Percentiles rank a stretch among this genome's conserved stretches.
Conservation (phyloP, 140 eudicot genomes). For the Anethum foeniculum region DNA sequence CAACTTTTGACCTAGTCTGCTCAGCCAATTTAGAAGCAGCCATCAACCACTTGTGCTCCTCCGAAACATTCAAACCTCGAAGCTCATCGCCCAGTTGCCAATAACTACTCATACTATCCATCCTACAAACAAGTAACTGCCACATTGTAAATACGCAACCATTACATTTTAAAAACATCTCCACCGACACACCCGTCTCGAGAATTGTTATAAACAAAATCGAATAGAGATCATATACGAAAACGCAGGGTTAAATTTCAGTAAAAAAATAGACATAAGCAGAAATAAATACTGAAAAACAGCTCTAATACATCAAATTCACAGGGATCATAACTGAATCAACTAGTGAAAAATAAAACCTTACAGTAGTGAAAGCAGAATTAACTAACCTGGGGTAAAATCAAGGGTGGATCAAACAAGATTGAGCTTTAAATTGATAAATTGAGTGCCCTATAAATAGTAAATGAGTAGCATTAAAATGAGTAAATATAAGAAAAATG, state of each 20-base stretch:
- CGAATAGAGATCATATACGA: not conserved
- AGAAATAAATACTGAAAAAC: not conserved
- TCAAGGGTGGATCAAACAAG: not conserved
- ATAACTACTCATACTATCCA: slow-evolving; percentile 71
- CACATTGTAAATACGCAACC: not conserved
- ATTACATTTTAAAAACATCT: too few relatives aligned
- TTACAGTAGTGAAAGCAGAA: not conserved
- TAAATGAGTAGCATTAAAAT: slow-evolving; percentile 1
- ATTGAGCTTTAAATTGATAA: not conserved
- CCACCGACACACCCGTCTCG: not conserved
- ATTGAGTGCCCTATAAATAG: not conserved
- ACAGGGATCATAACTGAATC: not conserved
- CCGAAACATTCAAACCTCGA: slow-evolving; percentile 71
- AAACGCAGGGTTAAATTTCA: not conserved
- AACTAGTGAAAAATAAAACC: not conserved
- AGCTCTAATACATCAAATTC: not conserved
- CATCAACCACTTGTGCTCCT: slow-evolving; percentile 87
- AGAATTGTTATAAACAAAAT: not conserved
- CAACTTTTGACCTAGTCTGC: slow-evolving; percentile 81
- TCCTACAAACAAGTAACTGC: slow-evolving; percentile 26
- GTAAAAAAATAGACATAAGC: not conserved
- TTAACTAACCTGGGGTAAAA: not conserved
- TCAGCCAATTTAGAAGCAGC: slow-evolving; percentile 91
- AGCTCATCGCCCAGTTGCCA: slow-evolving; percentile 97
- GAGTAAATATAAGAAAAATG: not conserved